Evolutionary conservation across 768 basidiomycete species (phyloP).

Genomic region (Amanita exitialis): DNA sequence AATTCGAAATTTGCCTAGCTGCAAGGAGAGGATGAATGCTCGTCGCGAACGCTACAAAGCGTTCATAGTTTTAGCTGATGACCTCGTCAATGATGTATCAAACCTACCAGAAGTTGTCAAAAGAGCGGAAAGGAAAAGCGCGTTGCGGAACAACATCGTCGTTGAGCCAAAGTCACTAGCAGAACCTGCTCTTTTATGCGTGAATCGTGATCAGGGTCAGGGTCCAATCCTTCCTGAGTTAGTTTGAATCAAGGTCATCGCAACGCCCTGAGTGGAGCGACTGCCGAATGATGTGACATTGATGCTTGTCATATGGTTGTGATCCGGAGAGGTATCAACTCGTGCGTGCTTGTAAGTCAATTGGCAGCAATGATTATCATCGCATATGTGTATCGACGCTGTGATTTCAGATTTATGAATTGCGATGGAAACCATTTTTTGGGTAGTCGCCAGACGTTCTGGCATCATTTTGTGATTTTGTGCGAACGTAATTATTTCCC

Average conservation of each 20-base stretch:
- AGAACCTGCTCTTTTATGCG: background rate
- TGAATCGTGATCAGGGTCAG: too few relatives aligned
- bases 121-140: background rate
- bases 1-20: background rate
- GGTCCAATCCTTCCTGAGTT: background rate
- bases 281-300: too few relatives aligned
- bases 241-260: background rate
- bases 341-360: too few relatives aligned
- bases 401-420: too few relatives aligned
- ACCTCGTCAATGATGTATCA: background rate
- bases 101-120: slow-evolving; percentile 1
- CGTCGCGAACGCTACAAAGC: background rate
- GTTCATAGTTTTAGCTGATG: background rate
- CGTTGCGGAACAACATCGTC: background rate
- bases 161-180: background rate
- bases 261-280: background rate
- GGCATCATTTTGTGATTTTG: too few relatives aligned
- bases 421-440: too few relatives aligned
- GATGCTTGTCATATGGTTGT: too few relatives aligned
- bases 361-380: too few relatives aligned
- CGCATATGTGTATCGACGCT: too few relatives aligned
- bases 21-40: background rate
- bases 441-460: too few relatives aligned
- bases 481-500: too few relatives aligned
- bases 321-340: too few relatives aligned